These are phyloP conservation scores for Naegleria lovaniensis DNA, from an alignment of 208 protist genomes.

Conservation along the genomic window DNA sequence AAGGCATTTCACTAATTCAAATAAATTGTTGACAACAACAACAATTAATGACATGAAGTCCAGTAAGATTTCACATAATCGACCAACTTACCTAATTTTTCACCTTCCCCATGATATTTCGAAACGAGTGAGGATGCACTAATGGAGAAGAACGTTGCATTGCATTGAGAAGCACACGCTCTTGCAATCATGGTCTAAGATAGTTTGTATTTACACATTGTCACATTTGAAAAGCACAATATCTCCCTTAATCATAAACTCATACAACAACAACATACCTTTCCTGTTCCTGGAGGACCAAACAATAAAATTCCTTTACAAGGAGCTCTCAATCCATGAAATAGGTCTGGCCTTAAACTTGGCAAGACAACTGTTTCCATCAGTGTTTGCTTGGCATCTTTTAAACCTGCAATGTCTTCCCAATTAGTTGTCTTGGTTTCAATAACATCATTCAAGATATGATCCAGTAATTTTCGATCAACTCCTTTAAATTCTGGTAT, in stretches of 20 bases:
- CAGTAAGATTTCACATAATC: too few species aligned
- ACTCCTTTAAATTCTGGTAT: slow-evolving; percentile 17
- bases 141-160: slow-evolving; percentile 70
- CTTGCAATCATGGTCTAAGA: slow-evolving; percentile 73
- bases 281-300: slow-evolving; percentile 33
- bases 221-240: too few species aligned
- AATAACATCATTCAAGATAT: slow-evolving; percentile 25
- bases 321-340: slow-evolving; percentile 35
- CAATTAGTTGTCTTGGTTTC: not conserved
- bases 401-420: slow-evolving; percentile 26
- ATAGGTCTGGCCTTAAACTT: slow-evolving; percentile 37
- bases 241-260: too few species aligned
- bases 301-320: slow-evolving; percentile 33
- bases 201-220: too few species aligned
- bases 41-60: too few species aligned
- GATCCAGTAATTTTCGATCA: slow-evolving; percentile 1
- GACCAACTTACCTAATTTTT: slow-evolving; percentile 72
- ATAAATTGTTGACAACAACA: too few species aligned
- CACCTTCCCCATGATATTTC: slow-evolving; percentile 85
- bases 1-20: slow-evolving; percentile 69
- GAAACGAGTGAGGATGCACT: slow-evolving; percentile 69
- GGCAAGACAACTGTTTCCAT: slow-evolving; percentile 38
- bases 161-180: slow-evolving; percentile 63
- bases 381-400: slow-evolving; percentile 38
- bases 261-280: not conserved